These are phyloP conservation scores for Lactarius sanguifluus DNA, from an alignment of 768 basidiomycete species.

Conservation along the genomic window DNA sequence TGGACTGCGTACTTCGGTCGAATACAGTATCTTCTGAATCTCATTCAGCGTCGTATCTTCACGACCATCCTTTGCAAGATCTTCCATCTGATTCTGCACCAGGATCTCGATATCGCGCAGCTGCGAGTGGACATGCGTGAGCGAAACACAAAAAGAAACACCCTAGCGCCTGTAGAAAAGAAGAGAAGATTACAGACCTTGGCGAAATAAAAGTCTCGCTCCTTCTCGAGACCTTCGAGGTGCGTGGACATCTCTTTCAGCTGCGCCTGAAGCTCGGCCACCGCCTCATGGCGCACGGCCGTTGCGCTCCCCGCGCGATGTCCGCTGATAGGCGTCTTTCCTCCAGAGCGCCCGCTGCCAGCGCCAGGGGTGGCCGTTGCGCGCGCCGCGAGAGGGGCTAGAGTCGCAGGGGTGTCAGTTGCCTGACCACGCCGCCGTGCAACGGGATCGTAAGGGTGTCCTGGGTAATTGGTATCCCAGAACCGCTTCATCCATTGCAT, in stretches of 20 bases:
- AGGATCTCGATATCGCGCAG: conserved; percentile 95
- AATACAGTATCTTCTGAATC: conserved; percentile 94
- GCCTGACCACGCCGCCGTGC: conserved; percentile 76
- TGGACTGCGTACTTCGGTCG: conserved; percentile 72
- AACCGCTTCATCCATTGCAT: conserved; percentile 95
- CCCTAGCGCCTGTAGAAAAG: background rate
- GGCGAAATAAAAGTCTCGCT: conserved; percentile 97
- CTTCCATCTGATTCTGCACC: conserved; percentile 76
- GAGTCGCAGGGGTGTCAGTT: conserved; percentile 74
- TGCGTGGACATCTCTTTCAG: conserved; percentile 78
- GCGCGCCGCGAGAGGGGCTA: conserved; percentile 57
- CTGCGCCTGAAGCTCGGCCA: conserved; percentile 70
- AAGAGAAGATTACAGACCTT: conserved; percentile 57
- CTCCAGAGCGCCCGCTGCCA: conserved; percentile 50
- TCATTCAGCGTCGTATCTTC: conserved; percentile 64
- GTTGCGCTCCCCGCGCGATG: conserved; percentile 56
- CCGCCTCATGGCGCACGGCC: conserved; percentile 62
- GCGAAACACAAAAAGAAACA: conserved; percentile 11
- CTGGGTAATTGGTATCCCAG: conserved; percentile 92
- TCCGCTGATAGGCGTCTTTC: conserved; percentile 70
- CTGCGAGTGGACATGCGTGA: conserved; percentile 43
- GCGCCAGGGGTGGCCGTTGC: conserved; percentile 38
- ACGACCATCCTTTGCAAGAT: conserved; percentile 53
- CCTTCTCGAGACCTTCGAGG: conserved; percentile 92
- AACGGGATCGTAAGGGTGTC: conserved; percentile 83